phyloP scores from a whole-genome alignment of 2,329 filamentous ascomycete species.

The Hypoxylon rubiginosum region DNA sequence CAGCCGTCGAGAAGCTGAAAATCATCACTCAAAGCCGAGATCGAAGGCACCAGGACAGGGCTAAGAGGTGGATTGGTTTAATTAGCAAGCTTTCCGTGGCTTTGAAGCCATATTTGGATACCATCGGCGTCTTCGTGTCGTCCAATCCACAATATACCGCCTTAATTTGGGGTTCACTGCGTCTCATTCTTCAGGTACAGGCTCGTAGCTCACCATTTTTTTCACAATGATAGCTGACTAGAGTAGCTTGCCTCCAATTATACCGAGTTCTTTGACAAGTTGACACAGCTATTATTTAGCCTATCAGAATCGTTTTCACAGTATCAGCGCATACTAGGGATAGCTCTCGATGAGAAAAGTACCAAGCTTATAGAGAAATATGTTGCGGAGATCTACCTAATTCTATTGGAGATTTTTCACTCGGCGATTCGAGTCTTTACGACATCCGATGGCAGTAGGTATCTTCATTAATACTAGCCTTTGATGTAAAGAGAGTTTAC shows the following conservation, averaged over 20 bases:
- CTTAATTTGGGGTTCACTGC: neutral
- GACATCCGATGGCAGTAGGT: neutral
- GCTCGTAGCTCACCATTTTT: neutral
- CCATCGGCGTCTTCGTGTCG: neutral
- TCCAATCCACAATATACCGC: neutral
- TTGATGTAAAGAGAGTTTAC: neutral
- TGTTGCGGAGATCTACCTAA: neutral
- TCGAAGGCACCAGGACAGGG: neutral
- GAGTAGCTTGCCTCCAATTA: neutral
- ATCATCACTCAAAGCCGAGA: conserved; percentile 1
- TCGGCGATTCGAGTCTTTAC: neutral
- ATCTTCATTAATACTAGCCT: neutral
- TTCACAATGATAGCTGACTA: neutral
- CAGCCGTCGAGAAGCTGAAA: neutral
- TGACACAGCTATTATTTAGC: neutral
- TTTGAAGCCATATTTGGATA: neutral
- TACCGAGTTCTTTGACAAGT: conserved; percentile 3
- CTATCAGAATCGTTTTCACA: neutral
- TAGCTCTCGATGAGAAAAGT: neutral
- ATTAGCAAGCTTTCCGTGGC: neutral
- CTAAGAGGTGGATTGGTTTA: neutral
- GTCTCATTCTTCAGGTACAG: conserved; percentile 3
- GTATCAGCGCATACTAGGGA: neutral
- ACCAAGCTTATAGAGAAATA: neutral
- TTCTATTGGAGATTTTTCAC: neutral